These are phyloP conservation scores for Mycothermus thermophilus DNA, from an alignment of 495 filamentous ascomycete species.

Conservation along the genomic window DNA sequence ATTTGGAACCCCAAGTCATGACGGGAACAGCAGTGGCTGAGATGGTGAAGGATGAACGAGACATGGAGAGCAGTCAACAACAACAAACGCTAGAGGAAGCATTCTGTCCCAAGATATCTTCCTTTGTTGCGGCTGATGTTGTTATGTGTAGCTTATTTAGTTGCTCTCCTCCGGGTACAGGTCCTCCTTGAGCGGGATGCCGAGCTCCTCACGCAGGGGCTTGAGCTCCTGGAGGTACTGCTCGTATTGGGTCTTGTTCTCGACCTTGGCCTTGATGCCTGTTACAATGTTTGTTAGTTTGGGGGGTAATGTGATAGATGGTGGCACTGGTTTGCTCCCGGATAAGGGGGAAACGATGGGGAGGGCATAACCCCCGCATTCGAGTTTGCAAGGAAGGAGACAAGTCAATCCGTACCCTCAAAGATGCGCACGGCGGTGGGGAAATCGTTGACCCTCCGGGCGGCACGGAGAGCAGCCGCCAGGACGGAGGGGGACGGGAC, in stretches of 20 bases:
- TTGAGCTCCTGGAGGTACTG: conserved; percentile 93
- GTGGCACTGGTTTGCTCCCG: too few relatives aligned
- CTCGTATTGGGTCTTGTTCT: conserved; percentile 94
- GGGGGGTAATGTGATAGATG: not conserved
- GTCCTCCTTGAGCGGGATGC: conserved; percentile 82
- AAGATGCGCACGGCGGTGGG: conserved; percentile 96
- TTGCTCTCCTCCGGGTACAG: conserved; percentile 67
- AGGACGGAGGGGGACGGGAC: conserved; percentile 90
- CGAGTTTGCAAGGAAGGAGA: not conserved
- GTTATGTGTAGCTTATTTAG: conserved; percentile 17
- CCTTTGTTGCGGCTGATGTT: too few relatives aligned
- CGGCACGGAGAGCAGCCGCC: conserved; percentile 78
- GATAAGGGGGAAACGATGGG: too few relatives aligned
- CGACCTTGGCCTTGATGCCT: conserved; percentile 99
- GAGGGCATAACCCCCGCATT: conserved; percentile 8
- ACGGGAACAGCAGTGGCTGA: too few relatives aligned
- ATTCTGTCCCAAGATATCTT: conserved; percentile 1
- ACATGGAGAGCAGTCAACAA: too few relatives aligned
- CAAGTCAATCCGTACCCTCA: conserved; percentile 51
- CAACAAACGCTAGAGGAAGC: too few relatives aligned
- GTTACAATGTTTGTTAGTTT: too few relatives aligned
- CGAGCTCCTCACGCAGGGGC: conserved; percentile 82
- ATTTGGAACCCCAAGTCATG: too few relatives aligned
- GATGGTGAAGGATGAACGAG: too few relatives aligned
- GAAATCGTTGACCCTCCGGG: conserved; percentile 94